Evolutionary conservation across 495 filamentous ascomycete genomes (phyloP).

Genomic region (Penicillium nucicola): DNA sequence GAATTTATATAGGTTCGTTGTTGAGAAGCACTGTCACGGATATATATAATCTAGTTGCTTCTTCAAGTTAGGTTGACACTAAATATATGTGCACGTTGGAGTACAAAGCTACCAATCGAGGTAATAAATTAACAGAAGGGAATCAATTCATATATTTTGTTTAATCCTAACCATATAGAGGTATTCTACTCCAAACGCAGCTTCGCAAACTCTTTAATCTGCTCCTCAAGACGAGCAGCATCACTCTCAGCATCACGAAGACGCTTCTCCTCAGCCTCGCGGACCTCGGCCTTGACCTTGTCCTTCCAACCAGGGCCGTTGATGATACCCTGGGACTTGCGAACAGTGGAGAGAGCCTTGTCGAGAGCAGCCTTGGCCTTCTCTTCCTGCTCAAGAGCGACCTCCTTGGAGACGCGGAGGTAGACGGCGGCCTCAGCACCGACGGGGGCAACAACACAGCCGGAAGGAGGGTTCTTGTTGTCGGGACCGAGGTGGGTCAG

Average conservation of each 20-base stretch:
- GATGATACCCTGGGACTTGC: constrained; percentile 34
- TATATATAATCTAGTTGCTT: too few relatives aligned
- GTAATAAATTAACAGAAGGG: constrained; percentile 1
- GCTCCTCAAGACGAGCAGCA: constrained; percentile 52
- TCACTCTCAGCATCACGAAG: constrained; percentile 57
- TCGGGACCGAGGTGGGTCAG: constrained; percentile 47
- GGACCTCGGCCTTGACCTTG: constrained; percentile 52
- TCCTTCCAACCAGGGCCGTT: constrained; percentile 37
- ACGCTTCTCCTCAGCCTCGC: constrained; percentile 57
- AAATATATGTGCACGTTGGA: too few relatives aligned
- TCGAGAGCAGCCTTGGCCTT: constrained; percentile 58
- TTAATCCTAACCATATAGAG: constrained; percentile 2
- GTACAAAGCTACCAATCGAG: too few relatives aligned
- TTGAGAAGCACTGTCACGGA: too few relatives aligned
- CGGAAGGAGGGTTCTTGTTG: constrained; percentile 54
- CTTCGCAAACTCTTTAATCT: constrained; percentile 48
- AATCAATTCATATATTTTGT: constrained; percentile 14
- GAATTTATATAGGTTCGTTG: too few relatives aligned
- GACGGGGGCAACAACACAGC: constrained; percentile 69
- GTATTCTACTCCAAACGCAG: constrained; percentile 40
- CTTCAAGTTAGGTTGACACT: too few relatives aligned
- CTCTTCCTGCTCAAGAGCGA: constrained; percentile 62
- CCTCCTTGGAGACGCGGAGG: constrained; percentile 65
- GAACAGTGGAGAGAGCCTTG: constrained; percentile 32
- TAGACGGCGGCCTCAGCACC: constrained; percentile 65